phyloP scores from a whole-genome alignment of 2,329 filamentous ascomycete genomes.

The Ascosphaera aggregata region DNA sequence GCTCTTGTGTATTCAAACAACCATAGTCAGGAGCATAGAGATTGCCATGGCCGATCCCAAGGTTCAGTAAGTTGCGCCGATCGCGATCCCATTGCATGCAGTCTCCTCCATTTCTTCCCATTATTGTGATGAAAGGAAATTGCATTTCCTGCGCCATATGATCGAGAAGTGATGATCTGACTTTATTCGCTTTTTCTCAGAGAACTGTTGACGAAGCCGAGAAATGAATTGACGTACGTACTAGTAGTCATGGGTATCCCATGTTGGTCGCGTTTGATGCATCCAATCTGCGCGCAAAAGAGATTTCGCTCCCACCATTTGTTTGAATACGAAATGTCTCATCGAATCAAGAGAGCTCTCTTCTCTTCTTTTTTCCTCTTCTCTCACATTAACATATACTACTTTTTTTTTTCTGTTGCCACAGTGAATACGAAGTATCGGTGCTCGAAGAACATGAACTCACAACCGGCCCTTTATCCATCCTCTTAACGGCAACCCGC shows the following conservation, averaged over 20 bases:
- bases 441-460: slow-evolving; percentile 62
- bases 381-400: slow-evolving; percentile 6
- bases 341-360: slow-evolving; percentile 8
- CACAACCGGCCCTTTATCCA: slow-evolving; percentile 60
- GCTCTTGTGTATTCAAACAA: too few species aligned
- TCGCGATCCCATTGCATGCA: slow-evolving; percentile 3
- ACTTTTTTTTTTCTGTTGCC: slow-evolving; percentile 3
- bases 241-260: slow-evolving; percentile 1
- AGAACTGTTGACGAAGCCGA: slow-evolving; percentile 73
- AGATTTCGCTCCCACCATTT: slow-evolving; percentile 6
- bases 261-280: not conserved
- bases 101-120: slow-evolving; percentile 6
- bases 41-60: slow-evolving; percentile 50
- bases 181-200: slow-evolving; percentile 23
- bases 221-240: slow-evolving; percentile 72
- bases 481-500: slow-evolving; percentile 89
- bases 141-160: too few species aligned
- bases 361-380: not conserved
- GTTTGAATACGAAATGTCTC: slow-evolving; percentile 3
- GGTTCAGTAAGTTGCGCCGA: slow-evolving; percentile 36
- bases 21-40: too few species aligned
- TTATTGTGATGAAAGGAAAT: too few species aligned
- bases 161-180: slow-evolving; percentile 2
- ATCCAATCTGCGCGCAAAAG: slow-evolving; percentile 5
- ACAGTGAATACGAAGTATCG: slow-evolving; percentile 73